phyloP scores from a whole-genome alignment of 495 filamentous ascomycete species.

The Chaetomium tenue region DNA sequence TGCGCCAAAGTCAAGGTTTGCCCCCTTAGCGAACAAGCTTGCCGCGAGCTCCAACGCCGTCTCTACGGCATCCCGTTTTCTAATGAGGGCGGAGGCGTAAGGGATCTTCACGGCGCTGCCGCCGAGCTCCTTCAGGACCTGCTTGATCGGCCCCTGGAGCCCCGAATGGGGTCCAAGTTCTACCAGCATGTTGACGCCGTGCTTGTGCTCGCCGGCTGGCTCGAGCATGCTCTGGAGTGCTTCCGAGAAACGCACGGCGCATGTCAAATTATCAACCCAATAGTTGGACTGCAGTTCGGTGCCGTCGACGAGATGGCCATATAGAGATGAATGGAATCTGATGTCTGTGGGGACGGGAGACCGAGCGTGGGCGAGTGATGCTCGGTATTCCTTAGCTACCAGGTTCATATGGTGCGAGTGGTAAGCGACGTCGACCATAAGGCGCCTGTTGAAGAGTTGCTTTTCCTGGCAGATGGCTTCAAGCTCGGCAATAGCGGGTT shows the following conservation, averaged over 20 bases:
- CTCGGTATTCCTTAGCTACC: slow-evolving; percentile 41
- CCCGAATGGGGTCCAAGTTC: slow-evolving; percentile 65
- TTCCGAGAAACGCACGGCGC: slow-evolving; percentile 43
- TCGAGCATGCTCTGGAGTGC: slow-evolving; percentile 40
- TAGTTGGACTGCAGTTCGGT: slow-evolving; percentile 45
- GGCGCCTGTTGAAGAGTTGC: slow-evolving; percentile 51
- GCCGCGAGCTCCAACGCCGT: slow-evolving; percentile 46
- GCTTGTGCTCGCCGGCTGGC: slow-evolving; percentile 37
- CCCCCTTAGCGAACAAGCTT: slow-evolving; percentile 49
- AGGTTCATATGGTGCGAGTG: slow-evolving; percentile 63
- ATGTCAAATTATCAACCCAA: slow-evolving; percentile 46
- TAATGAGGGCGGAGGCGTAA: slow-evolving; percentile 34
- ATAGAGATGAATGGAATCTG: slow-evolving; percentile 43
- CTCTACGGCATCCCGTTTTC: slow-evolving; percentile 46
- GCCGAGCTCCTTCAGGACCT: slow-evolving; percentile 49
- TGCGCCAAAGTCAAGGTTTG: slow-evolving; percentile 36
- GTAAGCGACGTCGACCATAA: slow-evolving; percentile 60
- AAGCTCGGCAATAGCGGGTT: slow-evolving; percentile 50
- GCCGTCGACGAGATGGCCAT: slow-evolving; percentile 34
- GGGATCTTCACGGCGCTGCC: slow-evolving; percentile 37
- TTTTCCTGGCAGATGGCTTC: slow-evolving; percentile 45
- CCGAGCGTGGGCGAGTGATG: slow-evolving; percentile 34
- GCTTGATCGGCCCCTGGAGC: slow-evolving; percentile 56
- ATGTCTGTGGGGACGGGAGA: slow-evolving; percentile 37
- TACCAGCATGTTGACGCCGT: slow-evolving; percentile 50